Conservation (phyloP, 2,329 filamentous ascomycete genomes). For the Claviceps paspali region DNA sequence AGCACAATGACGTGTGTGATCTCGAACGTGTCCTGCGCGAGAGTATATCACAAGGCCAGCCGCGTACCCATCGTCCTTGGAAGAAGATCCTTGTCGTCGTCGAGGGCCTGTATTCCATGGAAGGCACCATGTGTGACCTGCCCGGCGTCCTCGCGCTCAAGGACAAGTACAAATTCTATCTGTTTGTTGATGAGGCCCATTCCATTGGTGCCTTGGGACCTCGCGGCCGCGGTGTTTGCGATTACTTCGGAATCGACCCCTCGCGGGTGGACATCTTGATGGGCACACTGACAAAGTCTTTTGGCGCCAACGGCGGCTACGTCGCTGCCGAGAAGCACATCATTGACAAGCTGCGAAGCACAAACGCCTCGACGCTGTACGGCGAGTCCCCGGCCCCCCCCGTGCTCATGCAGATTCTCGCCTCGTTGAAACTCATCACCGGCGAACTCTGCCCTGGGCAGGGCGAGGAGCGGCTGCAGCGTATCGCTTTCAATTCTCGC, state of each 20-base stretch:
- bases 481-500: slow-evolving; percentile 93
- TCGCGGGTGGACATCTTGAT: slow-evolving; percentile 86
- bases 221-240: slow-evolving; percentile 79
- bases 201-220: slow-evolving; percentile 88
- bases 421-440: slow-evolving; percentile 73
- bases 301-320: slow-evolving; percentile 95
- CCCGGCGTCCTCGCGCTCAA: slow-evolving; percentile 76
- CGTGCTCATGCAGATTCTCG: slow-evolving; percentile 80
- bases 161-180: slow-evolving; percentile 90
- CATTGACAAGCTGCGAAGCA: slow-evolving; percentile 77
- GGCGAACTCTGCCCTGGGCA: slow-evolving; percentile 81
- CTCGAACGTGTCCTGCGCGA: slow-evolving; percentile 79
- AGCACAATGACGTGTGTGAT: slow-evolving; percentile 89
- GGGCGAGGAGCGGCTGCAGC: slow-evolving; percentile 86
- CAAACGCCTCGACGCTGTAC: slow-evolving; percentile 73
- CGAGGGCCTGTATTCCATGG: slow-evolving; percentile 97
- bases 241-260: slow-evolving; percentile 89
- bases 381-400: slow-evolving; percentile 80
- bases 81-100: slow-evolving; percentile 97
- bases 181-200: slow-evolving; percentile 94
- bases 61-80: slow-evolving; percentile 96
- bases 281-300: slow-evolving; percentile 97
- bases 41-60: slow-evolving; percentile 89
- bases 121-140: slow-evolving; percentile 97
- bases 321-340: slow-evolving; percentile 78